Evolutionary conservation across 768 basidiomycete genomes (phyloP), one percentile per base, ranked within the genome.

Genomic region (Xanthoconium purpureum): DNA sequence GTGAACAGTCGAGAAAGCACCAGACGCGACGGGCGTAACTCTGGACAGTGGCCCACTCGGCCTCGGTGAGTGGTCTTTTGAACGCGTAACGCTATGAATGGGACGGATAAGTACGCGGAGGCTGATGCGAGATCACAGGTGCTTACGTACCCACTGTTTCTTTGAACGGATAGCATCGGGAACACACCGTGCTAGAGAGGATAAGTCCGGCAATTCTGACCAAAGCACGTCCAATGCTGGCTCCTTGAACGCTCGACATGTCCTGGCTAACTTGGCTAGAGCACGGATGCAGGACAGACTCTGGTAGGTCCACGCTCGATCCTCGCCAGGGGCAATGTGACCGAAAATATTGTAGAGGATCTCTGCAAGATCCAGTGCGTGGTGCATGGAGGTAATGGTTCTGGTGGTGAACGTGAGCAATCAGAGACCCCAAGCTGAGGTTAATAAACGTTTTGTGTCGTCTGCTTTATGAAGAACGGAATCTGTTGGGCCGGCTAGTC

Each of bases 161-260:
- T 39, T 9, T 1, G 36, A 52, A 14, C n/a, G n/a, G 7, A 24
- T 6, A 1, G 20, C 45, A 14, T 56, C n/a, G 10, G 54, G 59
- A 35, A 53, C 30, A 50, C 44, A 50, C 1, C 33, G 32, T 15
- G 35, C 50, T 3, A 52, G 15, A 15, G 29, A 6, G 0, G 47
- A 53, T n/a, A 33, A 6, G 30, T 45, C 30, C 20, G 42, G 38
- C 6, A 61, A 30, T 24, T 52, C 59, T n/a, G 53, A 49, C 54
- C 50, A 61, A 28, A 57, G 39, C 14, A 61, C 35, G 6, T 56
- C 54, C 44, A 61, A 18, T 9, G 58, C 51, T 12, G 47, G 51
- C n/a, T 61, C 59, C 18, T 61, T 61, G 51, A 53, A 61, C 2
- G 38, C 20, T 14, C 20, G 47, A 29, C 43, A 52, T 14, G 54